Conservation (phyloP, 306 rosid species). For the Potentilla sterilis region DNA sequence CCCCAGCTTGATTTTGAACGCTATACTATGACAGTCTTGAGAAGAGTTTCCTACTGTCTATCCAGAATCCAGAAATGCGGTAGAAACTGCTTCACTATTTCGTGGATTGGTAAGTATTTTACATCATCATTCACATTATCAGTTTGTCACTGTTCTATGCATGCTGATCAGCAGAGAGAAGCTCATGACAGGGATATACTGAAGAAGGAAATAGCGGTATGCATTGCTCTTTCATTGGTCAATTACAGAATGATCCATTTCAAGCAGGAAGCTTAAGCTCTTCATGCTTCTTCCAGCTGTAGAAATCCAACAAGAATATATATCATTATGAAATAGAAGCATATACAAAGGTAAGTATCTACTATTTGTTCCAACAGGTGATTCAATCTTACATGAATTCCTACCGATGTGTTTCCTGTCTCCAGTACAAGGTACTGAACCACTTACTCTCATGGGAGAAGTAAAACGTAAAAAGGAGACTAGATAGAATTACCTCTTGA, state of each 20-base stretch:
- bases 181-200: too few relatives aligned
- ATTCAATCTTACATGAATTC: not conserved
- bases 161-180: not conserved
- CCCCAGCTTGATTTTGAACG: not conserved
- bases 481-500: slow-evolving; percentile 30
- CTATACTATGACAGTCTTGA: not conserved
- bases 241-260: not conserved
- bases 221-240: not conserved
- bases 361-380: too few relatives aligned
- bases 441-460: not conserved
- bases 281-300: slow-evolving; percentile 42
- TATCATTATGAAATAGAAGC: not conserved
- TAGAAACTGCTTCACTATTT: too few relatives aligned
- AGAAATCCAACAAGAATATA: not conserved
- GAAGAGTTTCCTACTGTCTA: not conserved
- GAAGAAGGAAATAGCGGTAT: too few relatives aligned
- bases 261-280: slow-evolving; percentile 39
- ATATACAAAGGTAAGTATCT: not conserved
- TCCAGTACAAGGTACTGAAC: not conserved
- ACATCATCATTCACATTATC: too few relatives aligned
- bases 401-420: not conserved
- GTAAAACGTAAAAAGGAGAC: too few relatives aligned
- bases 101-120: too few relatives aligned
- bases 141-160: not conserved
- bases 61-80: not conserved